Evolutionary conservation across 2,329 filamentous ascomycete genomes (phyloP).

Genomic region (Amesomyces nigricolor): DNA sequence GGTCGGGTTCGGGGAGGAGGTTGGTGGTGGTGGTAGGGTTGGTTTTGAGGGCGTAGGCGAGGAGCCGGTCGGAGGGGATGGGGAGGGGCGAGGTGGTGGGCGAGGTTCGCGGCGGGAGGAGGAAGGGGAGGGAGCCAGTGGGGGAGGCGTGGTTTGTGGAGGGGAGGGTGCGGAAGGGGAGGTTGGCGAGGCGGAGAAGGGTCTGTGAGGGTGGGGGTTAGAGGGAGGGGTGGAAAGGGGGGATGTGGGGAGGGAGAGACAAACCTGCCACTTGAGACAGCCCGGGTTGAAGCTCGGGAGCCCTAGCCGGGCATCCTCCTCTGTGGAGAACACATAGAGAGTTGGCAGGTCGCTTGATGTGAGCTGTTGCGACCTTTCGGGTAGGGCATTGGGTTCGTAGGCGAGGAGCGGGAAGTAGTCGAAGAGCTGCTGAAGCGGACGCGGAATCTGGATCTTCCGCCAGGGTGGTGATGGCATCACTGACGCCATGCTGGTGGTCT

Average conservation of each 20-base stretch:
- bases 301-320: constrained; percentile 54
- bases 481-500: background rate
- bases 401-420: constrained; percentile 73
- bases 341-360: constrained; percentile 41
- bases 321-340: constrained; percentile 71
- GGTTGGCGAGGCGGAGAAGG: constrained; percentile 69
- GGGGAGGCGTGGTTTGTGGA: constrained; percentile 94
- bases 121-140: constrained; percentile 79
- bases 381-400: constrained; percentile 70
- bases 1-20: constrained; percentile 9
- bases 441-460: constrained; percentile 51
- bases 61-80: constrained; percentile 25
- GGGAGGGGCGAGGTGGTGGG: constrained; percentile 27
- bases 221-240: background rate
- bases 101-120: constrained; percentile 49
- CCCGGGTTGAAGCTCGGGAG: constrained; percentile 81
- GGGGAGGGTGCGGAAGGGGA: constrained; percentile 60
- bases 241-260: constrained; percentile 24
- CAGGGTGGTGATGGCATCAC: constrained; percentile 20
- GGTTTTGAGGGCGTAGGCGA: constrained; percentile 19
- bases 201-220: constrained; percentile 46
- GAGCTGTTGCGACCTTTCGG: constrained; percentile 46
- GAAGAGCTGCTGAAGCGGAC: constrained; percentile 76
- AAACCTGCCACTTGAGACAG: constrained; percentile 94
- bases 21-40: background rate